Base-by-base conservation (phyloP, 331 rosid genomes). In the Malus hybrid region DNA sequence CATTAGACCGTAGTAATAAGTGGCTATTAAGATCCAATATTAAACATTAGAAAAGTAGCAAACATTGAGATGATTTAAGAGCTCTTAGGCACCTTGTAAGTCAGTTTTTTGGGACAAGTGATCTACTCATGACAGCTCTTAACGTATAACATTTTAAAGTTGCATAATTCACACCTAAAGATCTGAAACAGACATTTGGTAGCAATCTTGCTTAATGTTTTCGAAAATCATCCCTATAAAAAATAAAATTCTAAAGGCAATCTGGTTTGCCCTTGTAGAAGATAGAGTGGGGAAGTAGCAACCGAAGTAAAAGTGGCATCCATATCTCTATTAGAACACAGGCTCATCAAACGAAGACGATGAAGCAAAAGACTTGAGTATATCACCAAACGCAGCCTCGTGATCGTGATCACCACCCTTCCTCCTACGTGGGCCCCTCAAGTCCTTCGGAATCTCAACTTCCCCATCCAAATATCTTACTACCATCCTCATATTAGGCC, bases 381-480 rank as follows among this genome's bases (percentile, higher is more conserved):
- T 82, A n/a, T 87, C 86, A 63, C 88, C 91, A 56, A 90, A 87
- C 8, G 90, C 91, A 9, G 82, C 87, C 22, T 24, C n/a, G 57
- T 8, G 31, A 60, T 72, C 59, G 24, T 10, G 52, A 66, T 22
- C 64, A 65, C 64, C 78, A 65, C 69, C 78, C 4, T 76, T 62
- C 64, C 73, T 64, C 20, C 72, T 61, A 5, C 70, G 71, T 24
- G 87, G 86, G 10, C 79, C 65, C 46, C 79, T 81, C 80, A 88
- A 70, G 3, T 83, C 83, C 10, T 71, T 80, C 20, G 83, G 78
- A 15, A 89, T 56, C 67, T 80, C 78, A 57, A 80, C 64, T 78
- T 89, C 93, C 20, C 97, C 91, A n/a, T 91, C 91, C 83, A 91
- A 86, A 65, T 77, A 83, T 81, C 89, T 85, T 77, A 89, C 74